phyloP scores from a whole-genome alignment of 306 rosid species.

The Hippophae gyantsensis region DNA sequence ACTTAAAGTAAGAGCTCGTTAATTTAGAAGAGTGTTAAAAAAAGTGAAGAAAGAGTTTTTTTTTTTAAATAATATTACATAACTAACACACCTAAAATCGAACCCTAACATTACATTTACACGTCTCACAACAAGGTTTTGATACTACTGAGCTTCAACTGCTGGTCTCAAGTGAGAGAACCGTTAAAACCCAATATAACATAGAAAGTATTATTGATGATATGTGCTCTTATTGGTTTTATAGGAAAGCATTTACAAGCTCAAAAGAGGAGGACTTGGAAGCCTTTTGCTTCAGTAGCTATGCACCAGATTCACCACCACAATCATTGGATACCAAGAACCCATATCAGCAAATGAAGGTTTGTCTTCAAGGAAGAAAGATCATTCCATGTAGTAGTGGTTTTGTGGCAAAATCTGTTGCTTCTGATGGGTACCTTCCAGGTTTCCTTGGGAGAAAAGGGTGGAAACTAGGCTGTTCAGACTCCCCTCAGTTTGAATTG shows the following conservation, averaged over 20 bases:
- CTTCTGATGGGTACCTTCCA: slow-evolving; percentile 33
- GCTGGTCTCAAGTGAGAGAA: too few species aligned
- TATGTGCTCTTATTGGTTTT: background rate
- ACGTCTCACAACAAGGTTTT: too few species aligned
- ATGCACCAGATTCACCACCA: slow-evolving; percentile 10
- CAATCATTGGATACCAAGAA: slow-evolving; percentile 25
- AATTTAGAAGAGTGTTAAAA: too few species aligned
- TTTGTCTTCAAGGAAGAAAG: slow-evolving; percentile 11
- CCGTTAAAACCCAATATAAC: too few species aligned
- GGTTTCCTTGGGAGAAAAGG: slow-evolving; percentile 21
- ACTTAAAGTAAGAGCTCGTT: too few species aligned
- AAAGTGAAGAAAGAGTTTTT: too few species aligned
- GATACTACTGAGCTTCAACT: too few species aligned
- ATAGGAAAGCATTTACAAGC: slow-evolving; percentile 28
- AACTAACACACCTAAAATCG: too few species aligned
- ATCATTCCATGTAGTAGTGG: slow-evolving; percentile 15
- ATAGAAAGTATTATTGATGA: background rate
- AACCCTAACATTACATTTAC: too few species aligned
- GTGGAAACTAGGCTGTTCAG: slow-evolving; percentile 15
- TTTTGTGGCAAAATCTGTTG: slow-evolving; percentile 25
- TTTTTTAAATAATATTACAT: too few species aligned
- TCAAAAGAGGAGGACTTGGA: slow-evolving; percentile 22
- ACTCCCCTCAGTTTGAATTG: slow-evolving; percentile 12
- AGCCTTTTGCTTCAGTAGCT: slow-evolving; percentile 14
- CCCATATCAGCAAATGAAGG: slow-evolving; percentile 18